A percentile compares a stretch with the other conserved stretches of the same genome.
Evolutionary conservation across 1,284 basidiomycete species (phyloP).

Genomic region (Cryptococcus neoformans): DNA sequence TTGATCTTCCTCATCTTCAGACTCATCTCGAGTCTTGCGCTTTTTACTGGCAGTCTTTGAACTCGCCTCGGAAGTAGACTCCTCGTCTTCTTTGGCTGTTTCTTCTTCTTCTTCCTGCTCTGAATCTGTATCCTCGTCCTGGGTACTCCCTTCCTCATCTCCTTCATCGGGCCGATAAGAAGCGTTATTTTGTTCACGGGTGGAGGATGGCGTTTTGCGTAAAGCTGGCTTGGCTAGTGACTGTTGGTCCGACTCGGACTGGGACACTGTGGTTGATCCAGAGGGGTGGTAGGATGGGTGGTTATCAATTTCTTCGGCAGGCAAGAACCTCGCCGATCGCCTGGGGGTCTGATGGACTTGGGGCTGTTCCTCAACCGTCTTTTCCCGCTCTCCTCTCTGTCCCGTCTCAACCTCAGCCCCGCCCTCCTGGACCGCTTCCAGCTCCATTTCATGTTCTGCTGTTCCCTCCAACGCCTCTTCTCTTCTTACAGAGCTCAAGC

Average conservation of each 20-base stretch:
- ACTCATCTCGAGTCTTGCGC: slow-evolving; percentile 4
- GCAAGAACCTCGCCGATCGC: too few relatives aligned
- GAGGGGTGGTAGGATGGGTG: too few relatives aligned
- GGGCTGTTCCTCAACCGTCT: background rate
- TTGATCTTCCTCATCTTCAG: background rate
- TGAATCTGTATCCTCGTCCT: background rate
- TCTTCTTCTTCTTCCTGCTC: background rate
- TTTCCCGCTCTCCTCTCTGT: background rate
- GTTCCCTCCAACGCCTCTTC: background rate
- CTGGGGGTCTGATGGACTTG: background rate
- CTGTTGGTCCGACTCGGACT: background rate
- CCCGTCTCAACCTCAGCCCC: background rate
- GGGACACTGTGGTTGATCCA: too few relatives aligned
- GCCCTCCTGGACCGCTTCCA: background rate
- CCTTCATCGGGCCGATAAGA: background rate
- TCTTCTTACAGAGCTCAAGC: background rate
- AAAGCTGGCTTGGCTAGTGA: background rate
- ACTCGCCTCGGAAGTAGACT: too few relatives aligned
- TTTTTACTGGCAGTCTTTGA: background rate
- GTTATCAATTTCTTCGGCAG: too few relatives aligned
- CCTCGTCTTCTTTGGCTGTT: slow-evolving; percentile 1
- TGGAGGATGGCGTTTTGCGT: background rate
- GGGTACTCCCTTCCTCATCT: slow-evolving; percentile 12
- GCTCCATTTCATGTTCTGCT: too few relatives aligned
- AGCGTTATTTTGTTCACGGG: background rate